phyloP scores from a whole-genome alignment of 257 asterid species.

The Ajuga chamaepitys region DNA sequence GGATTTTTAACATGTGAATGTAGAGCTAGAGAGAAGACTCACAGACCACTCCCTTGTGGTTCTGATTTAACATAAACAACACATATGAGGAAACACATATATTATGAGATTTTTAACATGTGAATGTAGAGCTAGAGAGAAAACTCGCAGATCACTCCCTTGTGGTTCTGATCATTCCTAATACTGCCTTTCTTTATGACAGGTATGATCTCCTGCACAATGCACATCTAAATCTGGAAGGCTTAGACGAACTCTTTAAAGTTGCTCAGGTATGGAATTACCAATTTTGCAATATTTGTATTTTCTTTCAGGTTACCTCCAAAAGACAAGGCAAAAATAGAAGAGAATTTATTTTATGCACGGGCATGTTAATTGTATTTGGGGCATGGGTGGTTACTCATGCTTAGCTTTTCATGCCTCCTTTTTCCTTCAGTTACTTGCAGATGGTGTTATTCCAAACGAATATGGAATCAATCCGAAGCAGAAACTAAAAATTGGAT shows the following conservation, averaged over 20 bases:
- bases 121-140: constrained; percentile 6
- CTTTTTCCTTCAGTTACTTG: constrained; percentile 64
- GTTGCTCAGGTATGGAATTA: constrained; percentile 78
- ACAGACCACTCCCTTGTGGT: not conserved
- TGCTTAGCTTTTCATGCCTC: constrained; percentile 4
- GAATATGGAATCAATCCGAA: constrained; percentile 94
- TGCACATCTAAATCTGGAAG: constrained; percentile 78
- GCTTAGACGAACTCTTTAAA: constrained; percentile 77
- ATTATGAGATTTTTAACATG: not conserved
- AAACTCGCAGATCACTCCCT: not conserved
- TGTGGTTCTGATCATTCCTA: constrained; percentile 11
- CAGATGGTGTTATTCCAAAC: constrained; percentile 99
- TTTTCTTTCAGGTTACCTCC: not conserved
- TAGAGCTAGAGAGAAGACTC: not conserved
- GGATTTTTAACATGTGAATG: constrained; percentile 2
- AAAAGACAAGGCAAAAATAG: not conserved
- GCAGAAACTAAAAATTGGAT: constrained; percentile 92
- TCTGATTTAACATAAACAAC: constrained; percentile 3
- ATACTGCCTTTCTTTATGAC: constrained; percentile 15
- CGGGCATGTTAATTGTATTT: not conserved
- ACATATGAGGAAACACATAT: not conserved
- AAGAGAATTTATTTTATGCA: not conserved
- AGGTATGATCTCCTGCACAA: constrained; percentile 98
- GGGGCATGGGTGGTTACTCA: not conserved
- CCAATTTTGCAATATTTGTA: not conserved